Evolutionary conservation across 345 rosid genomes (phyloP), one percentile per base, ranked within the genome.

Genomic region (Euclidium syriacum): DNA sequence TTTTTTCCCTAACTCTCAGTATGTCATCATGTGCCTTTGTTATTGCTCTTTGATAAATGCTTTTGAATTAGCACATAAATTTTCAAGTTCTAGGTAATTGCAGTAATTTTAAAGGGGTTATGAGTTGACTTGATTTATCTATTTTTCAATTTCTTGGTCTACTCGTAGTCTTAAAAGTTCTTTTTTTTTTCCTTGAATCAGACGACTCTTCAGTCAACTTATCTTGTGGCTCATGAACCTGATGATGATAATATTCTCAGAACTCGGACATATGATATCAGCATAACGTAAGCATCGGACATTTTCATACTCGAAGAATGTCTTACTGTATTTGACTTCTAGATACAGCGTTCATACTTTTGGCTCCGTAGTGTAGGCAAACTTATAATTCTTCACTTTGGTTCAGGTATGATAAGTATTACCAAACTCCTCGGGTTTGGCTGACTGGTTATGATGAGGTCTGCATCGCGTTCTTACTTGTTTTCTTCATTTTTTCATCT

Each of bases 371-470:
- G 15, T n/a, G n/a, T 20, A 22, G 10, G 43, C 15, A 48, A 35
- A 10, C 14, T 46, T 8, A 23, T 17, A 49, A 6, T 23, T 68
- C 2, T 60, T 70, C 12, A 2, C 52, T 38, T 14, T 47, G 24
- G 48, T 60, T 34, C 79, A 90, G 97, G 70, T 90, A 87, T 73
- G 97, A 90, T 55, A 85, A 90, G 73, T 90, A 85, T 75, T 90
- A 90, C 71, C 97, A 90, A 78, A 90, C 95, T 55, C 97, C 97
- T 55, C 95, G 95, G 36, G 95, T 90, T 41, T 90, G 97, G 91
- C 91, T 90, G 54, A 90, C 97, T 59, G 97, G 97, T 67, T 90
- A 90, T 70, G 95, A 90, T 64, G 97, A 90, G 97, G 97, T 86
- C 29, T 51, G 81, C 66, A 38, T 65, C 64, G 43, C 50, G 14